Evolutionary conservation across 345 rosid species (phyloP), one percentile per base, ranked within the genome.

Genomic region (Litchi chinensis): DNA sequence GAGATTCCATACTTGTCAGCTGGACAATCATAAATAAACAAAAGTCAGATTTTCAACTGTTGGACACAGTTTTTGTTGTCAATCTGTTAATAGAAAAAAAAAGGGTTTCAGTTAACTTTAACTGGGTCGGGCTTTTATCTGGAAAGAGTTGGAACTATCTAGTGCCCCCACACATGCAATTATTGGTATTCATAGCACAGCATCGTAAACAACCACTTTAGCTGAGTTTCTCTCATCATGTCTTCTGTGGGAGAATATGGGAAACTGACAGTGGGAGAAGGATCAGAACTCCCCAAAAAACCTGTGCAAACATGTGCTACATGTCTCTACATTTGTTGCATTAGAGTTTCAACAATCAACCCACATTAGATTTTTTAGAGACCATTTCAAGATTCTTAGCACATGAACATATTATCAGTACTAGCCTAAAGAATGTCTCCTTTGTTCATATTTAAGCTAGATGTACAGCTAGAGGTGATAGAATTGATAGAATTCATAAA

Each of bases 101-200:
- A 19, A 21, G 19, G 56, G 4, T 22, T 44, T 19, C 15, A 65
- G 56, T 50, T 37, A 28, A 39, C 40, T 66, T 66, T 37, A 39
- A 41, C n/a, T 66, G 43, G n/a, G 70, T 37, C 21, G 44, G 44
- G 70, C n/a, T 65, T 65, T 68, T 69, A 4, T 44, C 26, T 4
- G 73, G 56, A 69, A 69, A 69, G 37, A 69, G 37, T 21, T 4
- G 9, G 15, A 21, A 54, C 54, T 12, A 44, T 8, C 13, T 3
- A 32, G 62, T 54, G 59, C 56, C 59, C 63, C 64, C 52, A 80
- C 15, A 50, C 8, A 50, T 70, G 50, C 66, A 76, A 76, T 80
- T 63, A 71, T 80, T 71, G 69, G 32, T 41, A 60, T 70, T 52
- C 48, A 40, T 24, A 54, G 70, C 66, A 50, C n/a, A 19, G 26